Percentiles rank a stretch among this genome's conserved stretches.
Evolutionary conservation across 805 yeast genomes (phyloP).

Genomic region (Cyberlindnera veronae): DNA sequence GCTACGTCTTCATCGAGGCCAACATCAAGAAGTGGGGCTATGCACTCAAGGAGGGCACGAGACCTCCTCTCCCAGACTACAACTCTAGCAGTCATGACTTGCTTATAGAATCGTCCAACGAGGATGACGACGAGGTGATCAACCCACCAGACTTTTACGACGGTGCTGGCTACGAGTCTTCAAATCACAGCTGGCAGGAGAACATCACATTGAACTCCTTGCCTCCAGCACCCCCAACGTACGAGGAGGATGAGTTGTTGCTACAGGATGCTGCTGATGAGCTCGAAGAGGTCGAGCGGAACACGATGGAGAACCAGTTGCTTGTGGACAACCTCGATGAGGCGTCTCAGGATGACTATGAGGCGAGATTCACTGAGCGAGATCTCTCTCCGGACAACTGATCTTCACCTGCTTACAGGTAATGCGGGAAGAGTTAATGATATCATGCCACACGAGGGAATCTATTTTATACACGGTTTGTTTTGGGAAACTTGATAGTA

Average conservation of each 20-base stretch:
- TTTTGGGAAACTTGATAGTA: too few species aligned
- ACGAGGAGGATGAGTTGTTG: slow-evolving; percentile 21
- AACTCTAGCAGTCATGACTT: slow-evolving; percentile 76
- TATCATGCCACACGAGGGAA: too few species aligned
- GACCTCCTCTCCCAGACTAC: slow-evolving; percentile 93
- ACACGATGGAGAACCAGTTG: slow-evolving; percentile 15
- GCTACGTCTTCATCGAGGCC: slow-evolving; percentile 77
- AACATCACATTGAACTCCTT: slow-evolving; percentile 33
- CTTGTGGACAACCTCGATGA: slow-evolving; percentile 1
- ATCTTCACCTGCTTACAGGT: too few species aligned
- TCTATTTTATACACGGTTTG: background rate
- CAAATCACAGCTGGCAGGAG: slow-evolving; percentile 30
- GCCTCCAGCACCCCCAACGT: slow-evolving; percentile 35
- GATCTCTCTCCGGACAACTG: slow-evolving; percentile 7
- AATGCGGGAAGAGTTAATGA: background rate
- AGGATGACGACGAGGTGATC: slow-evolving; percentile 27
- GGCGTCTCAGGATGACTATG: slow-evolving; percentile 8
- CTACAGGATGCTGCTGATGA: background rate
- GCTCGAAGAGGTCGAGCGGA: slow-evolving; percentile 6
- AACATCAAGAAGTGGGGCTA: slow-evolving; percentile 85
- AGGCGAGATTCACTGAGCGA: slow-evolving; percentile 10
- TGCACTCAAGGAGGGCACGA: slow-evolving; percentile 78
- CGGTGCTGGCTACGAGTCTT: slow-evolving; percentile 27
- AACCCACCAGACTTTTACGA: slow-evolving; percentile 29
- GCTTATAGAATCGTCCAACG: slow-evolving; percentile 56